Evolutionary conservation across 2,329 filamentous ascomycete genomes (phyloP).

Genomic region (Colletotrichum brevisporum): DNA sequence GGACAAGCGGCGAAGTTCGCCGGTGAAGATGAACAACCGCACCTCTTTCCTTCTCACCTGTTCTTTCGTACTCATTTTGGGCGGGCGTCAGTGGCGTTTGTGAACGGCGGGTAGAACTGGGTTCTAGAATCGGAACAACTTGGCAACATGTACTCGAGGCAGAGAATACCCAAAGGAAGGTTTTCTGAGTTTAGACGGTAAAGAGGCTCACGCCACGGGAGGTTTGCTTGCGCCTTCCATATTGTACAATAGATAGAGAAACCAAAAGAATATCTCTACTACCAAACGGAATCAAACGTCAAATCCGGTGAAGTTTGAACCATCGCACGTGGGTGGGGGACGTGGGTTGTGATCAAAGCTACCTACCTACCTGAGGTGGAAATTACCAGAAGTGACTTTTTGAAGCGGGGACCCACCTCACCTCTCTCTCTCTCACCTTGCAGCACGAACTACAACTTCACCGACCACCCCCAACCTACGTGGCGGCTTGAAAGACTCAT

Average conservation of each 20-base stretch:
- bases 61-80: slow-evolving; percentile 6
- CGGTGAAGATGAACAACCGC: slow-evolving; percentile 11
- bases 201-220: slow-evolving; percentile 6
- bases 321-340: neutral
- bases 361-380: neutral
- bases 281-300: neutral
- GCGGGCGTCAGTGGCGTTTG: slow-evolving; percentile 25
- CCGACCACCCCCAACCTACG: slow-evolving; percentile 1
- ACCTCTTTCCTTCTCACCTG: neutral
- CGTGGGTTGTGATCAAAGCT: slow-evolving; percentile 2
- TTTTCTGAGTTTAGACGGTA: slow-evolving; percentile 2
- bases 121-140: neutral
- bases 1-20: slow-evolving; percentile 37
- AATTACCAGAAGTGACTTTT: slow-evolving; percentile 26
- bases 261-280: neutral
- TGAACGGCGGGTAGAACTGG: slow-evolving; percentile 1
- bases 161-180: slow-evolving; percentile 25
- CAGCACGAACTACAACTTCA: slow-evolving; percentile 19
- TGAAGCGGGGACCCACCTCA: slow-evolving; percentile 26
- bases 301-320: neutral
- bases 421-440: slow-evolving; percentile 6
- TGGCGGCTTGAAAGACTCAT: slow-evolving; percentile 11
- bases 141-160: neutral
- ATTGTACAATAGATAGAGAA: slow-evolving; percentile 10
- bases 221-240: neutral